phyloP scores from a whole-genome alignment of 2,329 filamentous ascomycete genomes.

The Allantophomopsis lycopodina region DNA sequence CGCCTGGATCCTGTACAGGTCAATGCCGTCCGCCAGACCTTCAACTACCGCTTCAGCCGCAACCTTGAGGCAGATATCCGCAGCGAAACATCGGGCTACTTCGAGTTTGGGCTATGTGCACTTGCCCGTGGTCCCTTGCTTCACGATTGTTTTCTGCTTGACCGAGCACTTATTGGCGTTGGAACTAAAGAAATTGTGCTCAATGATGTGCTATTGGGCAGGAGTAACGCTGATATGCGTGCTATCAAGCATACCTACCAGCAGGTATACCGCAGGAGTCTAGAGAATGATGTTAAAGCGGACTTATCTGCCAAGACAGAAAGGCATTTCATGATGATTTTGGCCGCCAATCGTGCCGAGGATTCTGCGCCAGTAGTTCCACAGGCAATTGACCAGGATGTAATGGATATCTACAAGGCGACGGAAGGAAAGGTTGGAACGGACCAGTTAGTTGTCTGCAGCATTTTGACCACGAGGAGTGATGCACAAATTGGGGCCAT shows the following conservation, averaged over 20 bases:
- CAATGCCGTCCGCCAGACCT: constrained; percentile 52
- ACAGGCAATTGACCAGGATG: constrained; percentile 61
- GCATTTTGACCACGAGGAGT: constrained; percentile 61
- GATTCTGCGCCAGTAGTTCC: constrained; percentile 64
- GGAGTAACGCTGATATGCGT: constrained; percentile 75
- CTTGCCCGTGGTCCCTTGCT: constrained; percentile 67
- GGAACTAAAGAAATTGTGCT: constrained; percentile 81
- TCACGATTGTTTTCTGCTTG: constrained; percentile 59
- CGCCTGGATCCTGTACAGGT: constrained; percentile 69
- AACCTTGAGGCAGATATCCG: constrained; percentile 64
- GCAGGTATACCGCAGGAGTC: constrained; percentile 45
- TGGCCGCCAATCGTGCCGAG: constrained; percentile 61
- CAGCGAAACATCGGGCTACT: constrained; percentile 62
- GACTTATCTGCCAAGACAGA: constrained; percentile 83
- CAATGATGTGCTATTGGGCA: constrained; percentile 72
- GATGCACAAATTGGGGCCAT: constrained; percentile 80
- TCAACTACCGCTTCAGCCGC: constrained; percentile 47
- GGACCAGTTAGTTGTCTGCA: constrained; percentile 65
- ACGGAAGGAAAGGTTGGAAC: constrained; percentile 62
- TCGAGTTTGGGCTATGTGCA: constrained; percentile 61
- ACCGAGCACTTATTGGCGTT: constrained; percentile 59
- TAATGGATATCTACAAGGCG: constrained; percentile 60
- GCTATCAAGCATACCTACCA: constrained; percentile 76
- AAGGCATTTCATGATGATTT: constrained; percentile 70
- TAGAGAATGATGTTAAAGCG: constrained; percentile 60